Base-by-base conservation (phyloP, 2,329 filamentous ascomycete genomes). In the Penicillium sp. region DNA sequence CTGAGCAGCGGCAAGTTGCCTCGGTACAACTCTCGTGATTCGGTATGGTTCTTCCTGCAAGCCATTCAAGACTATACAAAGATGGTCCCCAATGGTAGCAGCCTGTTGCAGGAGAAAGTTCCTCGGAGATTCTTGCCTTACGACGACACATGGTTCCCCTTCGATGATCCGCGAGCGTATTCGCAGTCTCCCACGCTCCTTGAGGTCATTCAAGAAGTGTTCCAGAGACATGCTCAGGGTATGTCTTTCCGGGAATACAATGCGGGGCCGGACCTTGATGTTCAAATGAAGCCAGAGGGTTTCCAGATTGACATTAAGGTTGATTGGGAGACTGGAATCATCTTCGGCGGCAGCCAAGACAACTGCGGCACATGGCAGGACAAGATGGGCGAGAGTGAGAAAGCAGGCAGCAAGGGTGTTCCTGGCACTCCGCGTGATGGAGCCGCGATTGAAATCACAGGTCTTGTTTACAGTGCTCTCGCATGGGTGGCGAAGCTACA, bases 281-380 rank as follows among this genome's bases (percentile, higher is more conserved):
- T 86, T 67, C 94, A 99, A 76, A 99, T 99, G 95, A 90, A 86
- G 64, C 84, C 91, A 4, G 89, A 92, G 70, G 95, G 95, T 0
- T 99, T 99, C 81, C 88, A 97, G 71, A 91, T 96, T 65, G 88
- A 95, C 60, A 89, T 98, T 67, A 86, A 90, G 60, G 91, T 96
- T 11, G 94, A 99, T 73, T 98, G 94, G 94, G 81, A 85, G 35
- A 95, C 88, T 5, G 96, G 95, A 22, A 85, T 99, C 63, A 88
- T 99, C 59, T 96, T 96, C 71, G 95, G 96, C 57, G 95, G 96
- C 37, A 98, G 91, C 71, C 93, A 97, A 72, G 84, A 81, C 78
- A 99, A 99, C 76, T 99, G 96, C 69, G 95, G 95, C 54, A 99
- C 95, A 1, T 99, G 95, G 95, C 97, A 97, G 92, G 95, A 99